Evolutionary conservation across 805 yeast genomes (phyloP), one percentile per base, ranked within the genome.

Genomic region (Saturnispora dispora): DNA sequence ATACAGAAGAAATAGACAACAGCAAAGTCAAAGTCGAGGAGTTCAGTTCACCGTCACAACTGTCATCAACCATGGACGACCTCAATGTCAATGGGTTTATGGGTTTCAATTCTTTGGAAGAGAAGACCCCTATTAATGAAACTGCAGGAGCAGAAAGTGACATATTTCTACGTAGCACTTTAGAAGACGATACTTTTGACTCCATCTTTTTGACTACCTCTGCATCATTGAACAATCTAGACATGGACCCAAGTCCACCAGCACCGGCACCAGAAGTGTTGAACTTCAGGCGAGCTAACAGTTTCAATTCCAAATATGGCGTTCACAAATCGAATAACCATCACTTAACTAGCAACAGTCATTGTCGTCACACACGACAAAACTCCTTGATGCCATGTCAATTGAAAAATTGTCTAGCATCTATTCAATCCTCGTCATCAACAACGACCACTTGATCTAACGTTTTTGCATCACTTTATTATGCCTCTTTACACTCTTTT

Each of bases 61-160:
- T 46, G n/a, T 40, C 37, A 4, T 39, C 53, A 18, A 45, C 51
- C 5, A 35, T 43, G 7, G 51, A 50, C n/a, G 53, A 51, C 4
- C 18, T 46, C 3, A 52, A 54, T 52, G 57, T 51, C 15, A 41
- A 52, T 32, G 50, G 53, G 11, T 32, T 53, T 25, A 54, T 56
- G 50, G 61, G 60, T 2, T 58, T 58, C 23, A 53, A 49, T 23
- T 33, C 52, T n/a, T 39, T 62, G 20, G 58, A 57, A 37, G 22
- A 37, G 13, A 37, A 11, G 23, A 18, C 41, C 1, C 41, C 41
- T 8, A 37, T 37, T 9, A 25, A 20, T 5, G 41, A 37, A 10
- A 30, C 13, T 13, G 28, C 28, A 25, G 33, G 33, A 30, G 33
- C 13, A 30, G 41, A 37, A 18, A 37, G 23, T 37, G 41, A 37